Evolutionary conservation across 1,284 basidiomycete species (phyloP), one percentile per base, ranked within the genome.

Genomic region (Melampsora americana): DNA sequence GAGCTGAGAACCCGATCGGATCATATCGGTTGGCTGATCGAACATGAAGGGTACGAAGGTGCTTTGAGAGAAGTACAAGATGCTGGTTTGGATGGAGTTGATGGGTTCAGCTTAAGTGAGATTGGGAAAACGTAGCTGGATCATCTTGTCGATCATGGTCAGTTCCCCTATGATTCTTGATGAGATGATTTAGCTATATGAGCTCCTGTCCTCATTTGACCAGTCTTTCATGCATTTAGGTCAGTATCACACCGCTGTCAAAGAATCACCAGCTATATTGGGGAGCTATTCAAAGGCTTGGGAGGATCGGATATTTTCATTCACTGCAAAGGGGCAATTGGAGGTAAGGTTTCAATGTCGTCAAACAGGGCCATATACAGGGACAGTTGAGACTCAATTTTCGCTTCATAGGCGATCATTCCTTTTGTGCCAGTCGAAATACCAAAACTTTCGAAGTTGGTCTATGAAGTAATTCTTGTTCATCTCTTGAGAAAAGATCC

Each of bases 301-400:
- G 96, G 95, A 98, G 82, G 89, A 91, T 80, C 95, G 92, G 90
- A 92, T 98, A 82, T 95, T 96, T 81, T 85, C 89, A 11, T 98
- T 96, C 81, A 91, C 91, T 0, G 90, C 94, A 82, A 89, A 90
- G 80, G 87, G 88, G 44, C 89, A 93, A 78, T 84, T 98, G 23
- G 88, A 91, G 80, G 92, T 92, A 78, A n/a, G n/a, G 28, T 69
- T 66, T 35, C 35, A 26, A 28, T 64, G 20, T 64, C 32, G 9
- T 68, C 23, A 5, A 11, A 9, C 39, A 53, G 61, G 28, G 26
- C 11, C 7, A 20, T 18, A 62, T 32, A 4, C 60, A 61, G n/a
- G 9, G 32, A 26, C 61, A 62, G 9, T 23, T n/a, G 39, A 18
- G 28, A 44, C 85, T 81, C 6, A 50, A 61, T 16, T 28, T n/a